Evolutionary conservation across 1,139 yeast species (phyloP).

Genomic region (Torulaspora pretoriensis): DNA sequence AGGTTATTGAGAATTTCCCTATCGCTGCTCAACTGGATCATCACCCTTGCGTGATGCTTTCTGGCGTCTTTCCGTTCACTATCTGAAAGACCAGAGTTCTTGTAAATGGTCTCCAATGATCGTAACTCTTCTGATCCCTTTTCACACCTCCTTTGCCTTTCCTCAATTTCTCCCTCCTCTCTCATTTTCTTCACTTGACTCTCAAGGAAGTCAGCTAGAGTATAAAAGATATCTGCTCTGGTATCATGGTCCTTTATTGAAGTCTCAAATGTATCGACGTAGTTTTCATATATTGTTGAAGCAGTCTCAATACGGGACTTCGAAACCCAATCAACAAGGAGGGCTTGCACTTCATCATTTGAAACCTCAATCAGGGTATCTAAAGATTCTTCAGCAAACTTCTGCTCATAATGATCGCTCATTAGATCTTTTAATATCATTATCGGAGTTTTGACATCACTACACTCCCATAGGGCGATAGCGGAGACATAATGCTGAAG

Average conservation of each 20-base stretch:
- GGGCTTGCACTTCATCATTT: constrained; percentile 42
- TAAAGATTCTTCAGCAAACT: constrained; percentile 14
- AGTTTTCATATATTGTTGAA: constrained; percentile 50
- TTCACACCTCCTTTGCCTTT: constrained; percentile 40
- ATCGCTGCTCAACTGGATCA: constrained; percentile 49
- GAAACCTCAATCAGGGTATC: constrained; percentile 32
- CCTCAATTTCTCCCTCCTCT: constrained; percentile 45
- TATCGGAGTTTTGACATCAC: constrained; percentile 25
- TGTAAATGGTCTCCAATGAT: constrained; percentile 46
- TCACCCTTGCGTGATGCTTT: constrained; percentile 47
- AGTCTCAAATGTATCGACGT: constrained; percentile 47
- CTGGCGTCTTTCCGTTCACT: constrained; percentile 50
- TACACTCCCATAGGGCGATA: constrained; percentile 23
- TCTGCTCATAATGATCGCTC: constrained; percentile 7
- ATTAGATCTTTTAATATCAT: constrained; percentile 18
- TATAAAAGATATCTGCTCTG: constrained; percentile 48
- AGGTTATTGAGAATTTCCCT: constrained; percentile 43
- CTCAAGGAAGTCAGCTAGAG: constrained; percentile 74
- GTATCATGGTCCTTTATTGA: constrained; percentile 23
- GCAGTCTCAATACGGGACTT: constrained; percentile 67
- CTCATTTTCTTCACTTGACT: constrained; percentile 50
- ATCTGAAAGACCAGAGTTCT: constrained; percentile 40
- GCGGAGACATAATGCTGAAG: constrained; percentile 18
- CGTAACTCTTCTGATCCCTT: constrained; percentile 45
- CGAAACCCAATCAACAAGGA: constrained; percentile 68